These are phyloP conservation scores for Chionographis japonica DNA, from an alignment of 106 monocot species.

Conservation along the genomic window DNA sequence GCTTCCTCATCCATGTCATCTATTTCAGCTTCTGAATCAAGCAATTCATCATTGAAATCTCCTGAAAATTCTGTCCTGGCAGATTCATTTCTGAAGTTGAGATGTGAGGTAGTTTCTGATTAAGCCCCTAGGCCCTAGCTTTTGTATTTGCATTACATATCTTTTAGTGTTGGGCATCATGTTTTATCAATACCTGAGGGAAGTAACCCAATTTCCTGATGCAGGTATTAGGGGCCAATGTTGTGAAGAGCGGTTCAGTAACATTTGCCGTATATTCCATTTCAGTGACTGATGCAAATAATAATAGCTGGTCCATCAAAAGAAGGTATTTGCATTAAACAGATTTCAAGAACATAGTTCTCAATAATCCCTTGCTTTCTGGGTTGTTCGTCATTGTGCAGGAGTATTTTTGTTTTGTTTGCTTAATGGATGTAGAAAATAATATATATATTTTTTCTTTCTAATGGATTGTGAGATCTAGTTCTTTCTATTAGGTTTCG, in stretches of 20 bases:
- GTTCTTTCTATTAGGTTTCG: slow-evolving; percentile 61
- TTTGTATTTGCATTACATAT: neutral
- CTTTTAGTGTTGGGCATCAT: neutral
- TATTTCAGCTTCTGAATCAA: slow-evolving; percentile 43
- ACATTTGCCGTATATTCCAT: slow-evolving; percentile 93
- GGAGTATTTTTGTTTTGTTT: neutral
- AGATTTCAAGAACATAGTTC: neutral
- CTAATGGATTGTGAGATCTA: slow-evolving; percentile 7
- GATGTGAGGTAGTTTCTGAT: slow-evolving; percentile 84
- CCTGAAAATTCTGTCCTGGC: slow-evolving; percentile 51
- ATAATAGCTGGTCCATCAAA: slow-evolving; percentile 92
- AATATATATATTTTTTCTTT: slow-evolving; percentile 5
- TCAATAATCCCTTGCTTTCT: too few species aligned
- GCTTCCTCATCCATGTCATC: slow-evolving; percentile 60
- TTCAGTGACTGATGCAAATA: slow-evolving; percentile 84
- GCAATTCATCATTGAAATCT: slow-evolving; percentile 31
- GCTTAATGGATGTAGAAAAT: neutral
- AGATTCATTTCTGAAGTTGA: slow-evolving; percentile 85
- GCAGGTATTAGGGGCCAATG: slow-evolving; percentile 83
- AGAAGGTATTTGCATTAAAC: slow-evolving; percentile 73
- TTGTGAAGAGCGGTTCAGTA: slow-evolving; percentile 89
- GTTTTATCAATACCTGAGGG: neutral
- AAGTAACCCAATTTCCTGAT: slow-evolving; percentile 8
- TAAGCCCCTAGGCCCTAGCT: neutral
- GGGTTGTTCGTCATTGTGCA: too few species aligned